Evolutionary conservation across 164 flowering plant genomes (phyloP).

Genomic region (Nymphaea thermarum): DNA sequence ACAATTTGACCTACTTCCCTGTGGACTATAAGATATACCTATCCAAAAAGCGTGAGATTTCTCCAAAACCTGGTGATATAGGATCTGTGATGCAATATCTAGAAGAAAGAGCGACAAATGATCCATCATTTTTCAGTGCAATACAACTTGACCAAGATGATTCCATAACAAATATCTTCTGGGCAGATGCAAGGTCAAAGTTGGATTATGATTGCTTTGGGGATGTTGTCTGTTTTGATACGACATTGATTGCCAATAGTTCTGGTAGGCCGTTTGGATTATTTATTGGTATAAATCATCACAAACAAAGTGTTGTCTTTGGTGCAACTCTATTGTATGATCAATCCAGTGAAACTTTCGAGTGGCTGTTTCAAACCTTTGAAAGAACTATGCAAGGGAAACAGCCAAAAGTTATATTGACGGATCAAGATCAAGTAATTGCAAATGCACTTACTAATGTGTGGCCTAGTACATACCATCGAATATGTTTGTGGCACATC

Average conservation of each 20-base stretch:
- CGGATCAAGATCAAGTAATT: constrained; percentile 8
- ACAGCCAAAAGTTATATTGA: constrained; percentile 9
- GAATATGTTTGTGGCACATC: constrained; percentile 10
- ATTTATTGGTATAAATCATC: constrained; percentile 10
- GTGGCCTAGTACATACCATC: constrained; percentile 10
- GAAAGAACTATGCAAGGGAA: constrained; percentile 12
- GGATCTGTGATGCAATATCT: neutral
- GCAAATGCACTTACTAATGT: constrained; percentile 11
- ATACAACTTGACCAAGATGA: constrained; percentile 11
- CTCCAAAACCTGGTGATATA: neutral
- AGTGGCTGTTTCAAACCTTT: constrained; percentile 13
- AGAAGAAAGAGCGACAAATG: neutral
- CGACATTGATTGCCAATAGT: constrained; percentile 3
- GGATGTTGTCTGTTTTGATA: constrained; percentile 15
- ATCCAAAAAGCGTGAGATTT: neutral
- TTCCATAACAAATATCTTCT: constrained; percentile 8
- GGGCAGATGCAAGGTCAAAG: constrained; percentile 11
- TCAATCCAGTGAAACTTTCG: constrained; percentile 9
- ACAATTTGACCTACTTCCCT: constrained; percentile 1
- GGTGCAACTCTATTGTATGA: constrained; percentile 12
- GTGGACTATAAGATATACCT: constrained; percentile 5
- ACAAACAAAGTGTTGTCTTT: constrained; percentile 3
- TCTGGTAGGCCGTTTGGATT: constrained; percentile 10
- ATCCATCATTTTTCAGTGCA: constrained; percentile 10
- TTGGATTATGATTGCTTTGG: constrained; percentile 11